Conservation (phyloP, 805 yeast genomes). For the Pichia nakasei region DNA sequence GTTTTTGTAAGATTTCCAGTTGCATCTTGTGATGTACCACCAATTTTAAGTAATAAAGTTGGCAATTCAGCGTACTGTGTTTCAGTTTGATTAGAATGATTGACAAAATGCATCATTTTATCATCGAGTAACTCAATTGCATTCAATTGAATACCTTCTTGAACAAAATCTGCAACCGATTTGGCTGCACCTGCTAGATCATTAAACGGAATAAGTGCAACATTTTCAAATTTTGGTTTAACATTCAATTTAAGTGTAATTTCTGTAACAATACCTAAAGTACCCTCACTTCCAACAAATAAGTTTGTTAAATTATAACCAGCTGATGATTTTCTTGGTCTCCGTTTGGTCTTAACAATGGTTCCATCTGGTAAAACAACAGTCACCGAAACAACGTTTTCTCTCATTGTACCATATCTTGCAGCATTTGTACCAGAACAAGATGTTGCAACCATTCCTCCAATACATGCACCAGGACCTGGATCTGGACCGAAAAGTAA, state of each 20-base stretch:
- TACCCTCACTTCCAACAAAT: constrained; percentile 80
- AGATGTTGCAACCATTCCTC: constrained; percentile 71
- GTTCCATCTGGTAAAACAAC: constrained; percentile 80
- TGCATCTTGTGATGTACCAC: constrained; percentile 46
- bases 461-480: constrained; percentile 75
- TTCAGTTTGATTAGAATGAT: constrained; percentile 46
- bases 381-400: constrained; percentile 58
- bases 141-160: constrained; percentile 60
- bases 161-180: constrained; percentile 58
- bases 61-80: constrained; percentile 59
- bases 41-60: constrained; percentile 66
- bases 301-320: constrained; percentile 73
- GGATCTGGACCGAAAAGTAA: constrained; percentile 68
- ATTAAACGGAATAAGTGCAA: constrained; percentile 64
- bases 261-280: constrained; percentile 64
- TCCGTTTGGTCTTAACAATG: constrained; percentile 58
- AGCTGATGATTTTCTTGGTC: constrained; percentile 73
- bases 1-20: constrained; percentile 43
- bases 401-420: constrained; percentile 74
- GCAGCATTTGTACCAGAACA: constrained; percentile 79
- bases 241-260: constrained; percentile 58
- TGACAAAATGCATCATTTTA: constrained; percentile 65
- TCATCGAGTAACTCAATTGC: constrained; percentile 76
- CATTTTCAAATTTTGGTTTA: constrained; percentile 49
- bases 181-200: constrained; percentile 58